phyloP scores from a whole-genome alignment of 2,329 filamentous ascomycete species.

The Penicillium sp. region DNA sequence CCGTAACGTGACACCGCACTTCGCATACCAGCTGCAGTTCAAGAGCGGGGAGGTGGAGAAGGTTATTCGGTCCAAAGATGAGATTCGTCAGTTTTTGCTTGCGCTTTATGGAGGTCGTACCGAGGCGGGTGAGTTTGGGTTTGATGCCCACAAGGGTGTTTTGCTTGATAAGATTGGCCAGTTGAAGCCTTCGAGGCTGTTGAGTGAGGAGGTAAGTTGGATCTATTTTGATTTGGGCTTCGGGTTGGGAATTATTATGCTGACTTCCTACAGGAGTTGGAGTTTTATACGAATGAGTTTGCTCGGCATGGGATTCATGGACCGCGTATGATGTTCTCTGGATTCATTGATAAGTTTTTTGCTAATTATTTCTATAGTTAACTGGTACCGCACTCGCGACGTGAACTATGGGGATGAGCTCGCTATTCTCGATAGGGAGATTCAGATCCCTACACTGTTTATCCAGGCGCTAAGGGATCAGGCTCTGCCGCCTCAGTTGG shows the following conservation, averaged over 20 bases:
- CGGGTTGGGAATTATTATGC: background rate
- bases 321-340: conserved; percentile 51
- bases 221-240: background rate
- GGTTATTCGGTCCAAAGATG: conserved; percentile 55
- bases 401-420: conserved; percentile 75
- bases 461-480: conserved; percentile 68
- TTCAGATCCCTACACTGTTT: conserved; percentile 68
- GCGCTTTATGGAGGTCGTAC: conserved; percentile 67
- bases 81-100: conserved; percentile 68
- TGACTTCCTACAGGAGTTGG: conserved; percentile 54
- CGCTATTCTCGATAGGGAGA: conserved; percentile 37
- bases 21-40: conserved; percentile 82
- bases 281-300: conserved; percentile 74
- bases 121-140: conserved; percentile 55
- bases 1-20: conserved; percentile 60
- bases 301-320: conserved; percentile 70
- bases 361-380: conserved; percentile 48
- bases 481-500: conserved; percentile 71
- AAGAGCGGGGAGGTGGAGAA: conserved; percentile 64
- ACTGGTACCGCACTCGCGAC: conserved; percentile 79
- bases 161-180: conserved; percentile 61
- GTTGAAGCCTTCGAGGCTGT: conserved; percentile 56
- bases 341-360: background rate
- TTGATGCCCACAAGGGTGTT: conserved; percentile 62
- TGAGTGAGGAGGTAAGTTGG: conserved; percentile 57